Percentiles rank a stretch among this genome's conserved stretches.
phyloP scores from a whole-genome alignment of 768 basidiomycete species.

The Lactarius psammicola region DNA sequence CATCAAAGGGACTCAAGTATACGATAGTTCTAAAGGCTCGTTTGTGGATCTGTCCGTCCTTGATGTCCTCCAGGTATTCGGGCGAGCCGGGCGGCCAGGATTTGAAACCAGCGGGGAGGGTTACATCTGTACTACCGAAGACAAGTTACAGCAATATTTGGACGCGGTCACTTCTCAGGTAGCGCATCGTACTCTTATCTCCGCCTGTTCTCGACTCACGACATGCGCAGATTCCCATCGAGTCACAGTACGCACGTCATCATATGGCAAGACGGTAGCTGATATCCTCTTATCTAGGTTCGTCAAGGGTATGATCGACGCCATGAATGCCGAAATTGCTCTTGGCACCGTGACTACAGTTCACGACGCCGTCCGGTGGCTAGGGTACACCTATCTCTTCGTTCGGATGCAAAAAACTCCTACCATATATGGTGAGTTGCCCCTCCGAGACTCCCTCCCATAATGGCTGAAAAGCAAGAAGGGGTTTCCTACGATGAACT shows the following conservation, averaged over 20 bases:
- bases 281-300: constrained; percentile 46
- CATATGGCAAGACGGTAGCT: background rate
- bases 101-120: constrained; percentile 93
- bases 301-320: constrained; percentile 77
- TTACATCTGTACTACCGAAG: constrained; percentile 92
- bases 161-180: constrained; percentile 87
- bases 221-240: constrained; percentile 75
- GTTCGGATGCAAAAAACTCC: constrained; percentile 95
- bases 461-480: constrained; percentile 34
- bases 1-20: constrained; percentile 97
- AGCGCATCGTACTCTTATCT: constrained; percentile 11
- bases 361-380: constrained; percentile 86
- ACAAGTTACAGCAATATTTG: constrained; percentile 89
- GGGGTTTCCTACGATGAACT: constrained; percentile 72
- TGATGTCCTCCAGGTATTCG: constrained; percentile 97
- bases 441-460: background rate
- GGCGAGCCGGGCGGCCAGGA: constrained; percentile 88
- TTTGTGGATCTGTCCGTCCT: constrained; percentile 92
- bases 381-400: constrained; percentile 95
- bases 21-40: constrained; percentile 84
- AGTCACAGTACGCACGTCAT: constrained; percentile 70
- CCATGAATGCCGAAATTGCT: constrained; percentile 93
- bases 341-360: constrained; percentile 90
- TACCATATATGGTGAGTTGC: constrained; percentile 65
- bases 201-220: constrained; percentile 14